Evolutionary conservation across 2,329 filamentous ascomycete genomes (phyloP), one percentile per base, ranked within the genome.

Genomic region (Phoma herbarum): DNA sequence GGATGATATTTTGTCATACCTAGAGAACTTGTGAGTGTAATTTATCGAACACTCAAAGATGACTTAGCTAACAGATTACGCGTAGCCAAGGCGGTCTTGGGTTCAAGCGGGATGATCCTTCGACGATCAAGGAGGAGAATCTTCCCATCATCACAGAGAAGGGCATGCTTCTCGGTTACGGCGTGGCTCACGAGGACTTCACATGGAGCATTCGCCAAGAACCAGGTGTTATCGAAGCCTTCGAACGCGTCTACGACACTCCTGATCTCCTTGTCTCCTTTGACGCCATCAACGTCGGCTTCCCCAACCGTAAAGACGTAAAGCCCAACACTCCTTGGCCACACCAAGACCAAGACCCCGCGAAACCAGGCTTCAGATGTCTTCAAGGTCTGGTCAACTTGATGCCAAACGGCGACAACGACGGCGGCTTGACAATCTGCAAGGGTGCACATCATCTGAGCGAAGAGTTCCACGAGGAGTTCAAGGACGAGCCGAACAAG

Each of bases 401-500:
- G 31, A 33, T 33, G 31, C 31, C 31, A 12, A 33, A 33, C 6
- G 31, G 31, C 14, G 31, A 33, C 31, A 33, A 33, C 31, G 31
- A 35, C 7, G 31, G 31, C 16, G 31, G 31, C 31, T 16, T 35
- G 3, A 35, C 31, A 14, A 35, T 35, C 31, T 35, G 31, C 31
- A 35, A 35, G 16, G 31, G 31, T 35, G 31, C 31, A 4, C 31
- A 35, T 14, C 31, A 35, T 18, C 31, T 35, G 4, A 42, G 37
- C 20, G 48, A 41, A 18, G 47, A 43, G 16, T 51, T 43, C 26
- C 48, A 51, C 26, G 18, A 25, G 7, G 18, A 12, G 33, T 51
- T 51, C 48, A 43, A 43, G 14, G 48, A 51, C 25, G 48, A 43
- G n/a, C 37, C 48, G 18, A 28, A 51, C 7, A 51, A 51, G 37